Conservation (phyloP, 306 rosid species). For the Hippophae rhamnoides region DNA sequence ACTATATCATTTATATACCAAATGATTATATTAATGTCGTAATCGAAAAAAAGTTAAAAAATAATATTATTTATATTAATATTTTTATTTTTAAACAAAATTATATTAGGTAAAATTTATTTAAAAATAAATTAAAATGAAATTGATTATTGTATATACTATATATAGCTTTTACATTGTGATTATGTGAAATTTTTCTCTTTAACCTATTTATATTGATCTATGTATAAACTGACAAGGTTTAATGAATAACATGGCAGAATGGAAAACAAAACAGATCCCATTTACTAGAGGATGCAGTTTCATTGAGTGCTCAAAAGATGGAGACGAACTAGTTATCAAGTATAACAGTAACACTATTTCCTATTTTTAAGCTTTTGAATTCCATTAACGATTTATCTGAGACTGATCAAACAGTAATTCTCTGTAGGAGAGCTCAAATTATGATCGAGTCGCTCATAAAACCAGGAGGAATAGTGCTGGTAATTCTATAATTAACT, state of each 20-base stretch:
- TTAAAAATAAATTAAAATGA: too few relatives aligned
- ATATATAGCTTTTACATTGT: too few relatives aligned
- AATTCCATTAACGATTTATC: background rate
- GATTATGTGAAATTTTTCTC: background rate
- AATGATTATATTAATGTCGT: too few relatives aligned
- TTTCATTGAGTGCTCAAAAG: slow-evolving; percentile 46
- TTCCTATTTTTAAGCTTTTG: background rate
- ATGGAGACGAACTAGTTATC: slow-evolving; percentile 32
- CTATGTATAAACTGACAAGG: background rate
- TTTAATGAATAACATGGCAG: slow-evolving; percentile 29
- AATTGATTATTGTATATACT: too few relatives aligned
- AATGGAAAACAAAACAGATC: slow-evolving; percentile 53
- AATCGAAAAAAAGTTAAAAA: too few relatives aligned
- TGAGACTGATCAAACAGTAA: slow-evolving; percentile 18
- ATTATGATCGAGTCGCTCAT: slow-evolving; percentile 68
- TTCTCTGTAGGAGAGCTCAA: slow-evolving; percentile 49
- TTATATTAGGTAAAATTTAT: too few relatives aligned
- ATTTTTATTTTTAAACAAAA: too few relatives aligned
- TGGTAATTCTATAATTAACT: slow-evolving; percentile 36
- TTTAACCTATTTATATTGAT: background rate
- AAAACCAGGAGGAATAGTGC: slow-evolving; percentile 65
- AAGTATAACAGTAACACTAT: slow-evolving; percentile 23
- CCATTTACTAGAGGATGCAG: slow-evolving; percentile 90
- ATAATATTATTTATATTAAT: too few relatives aligned
- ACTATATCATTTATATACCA: too few relatives aligned